Conservation (phyloP, 148 eudicot genomes). For the Chenopodium album region DNA sequence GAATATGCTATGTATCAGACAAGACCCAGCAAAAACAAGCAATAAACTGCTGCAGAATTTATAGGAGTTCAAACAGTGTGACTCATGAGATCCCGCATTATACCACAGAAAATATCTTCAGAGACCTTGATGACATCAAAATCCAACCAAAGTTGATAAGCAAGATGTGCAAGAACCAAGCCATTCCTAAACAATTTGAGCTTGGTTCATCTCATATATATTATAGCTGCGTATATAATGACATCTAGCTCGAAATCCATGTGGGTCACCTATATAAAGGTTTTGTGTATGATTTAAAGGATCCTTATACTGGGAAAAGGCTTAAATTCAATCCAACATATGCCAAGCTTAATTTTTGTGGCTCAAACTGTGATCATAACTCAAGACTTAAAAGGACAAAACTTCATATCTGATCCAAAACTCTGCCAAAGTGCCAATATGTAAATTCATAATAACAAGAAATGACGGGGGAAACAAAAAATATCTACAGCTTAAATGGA, state of each 20-base stretch:
- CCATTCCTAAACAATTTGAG: background rate
- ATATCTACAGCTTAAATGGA: background rate
- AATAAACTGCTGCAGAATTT: background rate
- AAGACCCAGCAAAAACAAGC: background rate
- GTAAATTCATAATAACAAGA: background rate
- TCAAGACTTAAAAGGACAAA: background rate
- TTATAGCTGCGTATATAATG: background rate
- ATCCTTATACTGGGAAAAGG: background rate
- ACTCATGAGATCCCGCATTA: background rate
- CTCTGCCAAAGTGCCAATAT: background rate
- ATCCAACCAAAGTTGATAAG: background rate
- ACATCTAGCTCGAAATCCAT: background rate
- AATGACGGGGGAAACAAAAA: background rate
- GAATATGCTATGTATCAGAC: background rate
- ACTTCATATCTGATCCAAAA: background rate
- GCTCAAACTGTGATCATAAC: background rate
- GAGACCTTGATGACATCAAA: background rate
- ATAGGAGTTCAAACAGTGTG: background rate
- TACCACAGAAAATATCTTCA: background rate
- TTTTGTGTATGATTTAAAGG: background rate
- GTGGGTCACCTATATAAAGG: background rate
- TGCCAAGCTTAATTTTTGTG: background rate
- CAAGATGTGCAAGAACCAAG: background rate
- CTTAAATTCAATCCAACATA: background rate
- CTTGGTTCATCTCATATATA: background rate